Percentiles rank a stretch among this genome's conserved stretches.
phyloP scores from a whole-genome alignment of 345 rosid species.

The Brassica napus region Da-Ae NC_063440.1:7253501-7254000 shows the following conservation, averaged over 20 bases:
- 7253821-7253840: too few relatives aligned
- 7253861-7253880: too few relatives aligned
- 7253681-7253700: background rate
- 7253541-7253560: background rate
- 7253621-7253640: background rate
- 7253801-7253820: background rate
- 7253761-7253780: background rate
- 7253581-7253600: background rate
- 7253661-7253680: background rate
- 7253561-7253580: background rate
- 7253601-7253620: background rate
- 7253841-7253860: too few relatives aligned
- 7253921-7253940: too few relatives aligned
- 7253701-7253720: background rate
- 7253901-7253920: too few relatives aligned
- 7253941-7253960: too few relatives aligned
- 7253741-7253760: background rate
- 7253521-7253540: background rate
- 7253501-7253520: background rate
- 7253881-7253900: too few relatives aligned
- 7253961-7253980: too few relatives aligned
- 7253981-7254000: too few relatives aligned
- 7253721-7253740: background rate
- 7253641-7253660: background rate
- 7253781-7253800: background rate